Percentiles rank a stretch among this genome's conserved stretches.
Evolutionary conservation across 306 rosid genomes (phyloP).

Genomic region (Cucurbita moschata): DNA sequence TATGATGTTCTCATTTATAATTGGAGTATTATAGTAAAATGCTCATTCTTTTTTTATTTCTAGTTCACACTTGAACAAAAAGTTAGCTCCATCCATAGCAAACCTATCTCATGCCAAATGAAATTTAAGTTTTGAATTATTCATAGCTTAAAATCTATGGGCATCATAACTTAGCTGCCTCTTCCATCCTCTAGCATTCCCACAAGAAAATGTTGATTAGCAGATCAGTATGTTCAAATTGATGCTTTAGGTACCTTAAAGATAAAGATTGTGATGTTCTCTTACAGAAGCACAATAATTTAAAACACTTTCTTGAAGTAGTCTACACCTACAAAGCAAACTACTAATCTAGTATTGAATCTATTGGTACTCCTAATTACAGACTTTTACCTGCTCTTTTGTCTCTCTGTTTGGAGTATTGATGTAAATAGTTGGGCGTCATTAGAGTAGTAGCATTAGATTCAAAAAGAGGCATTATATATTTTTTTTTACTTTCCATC

Average conservation of each 20-base stretch:
- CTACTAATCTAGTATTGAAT: background rate
- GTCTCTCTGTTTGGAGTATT: background rate
- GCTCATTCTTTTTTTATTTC: background rate
- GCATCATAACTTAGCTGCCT: background rate
- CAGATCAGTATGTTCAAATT: background rate
- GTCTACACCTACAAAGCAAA: background rate
- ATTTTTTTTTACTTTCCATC: background rate
- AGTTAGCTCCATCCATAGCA: no score
- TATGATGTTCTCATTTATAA: background rate
- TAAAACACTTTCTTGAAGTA: background rate
- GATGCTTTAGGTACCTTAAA: background rate
- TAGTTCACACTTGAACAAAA: background rate
- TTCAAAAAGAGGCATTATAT: background rate
- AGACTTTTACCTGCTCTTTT: background rate
- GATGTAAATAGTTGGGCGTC: background rate
- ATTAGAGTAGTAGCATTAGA: background rate
- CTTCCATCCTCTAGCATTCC: background rate
- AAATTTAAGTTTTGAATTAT: background rate
- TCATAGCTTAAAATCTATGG: background rate
- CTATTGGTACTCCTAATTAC: background rate
- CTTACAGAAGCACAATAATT: background rate
- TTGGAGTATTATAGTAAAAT: background rate
- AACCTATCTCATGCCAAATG: background rate
- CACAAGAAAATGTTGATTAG: background rate
- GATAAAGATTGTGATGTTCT: background rate